Base-by-base conservation (phyloP, 2,329 filamentous ascomycete genomes). In the Hymenoscyphus salicellus region DNA sequence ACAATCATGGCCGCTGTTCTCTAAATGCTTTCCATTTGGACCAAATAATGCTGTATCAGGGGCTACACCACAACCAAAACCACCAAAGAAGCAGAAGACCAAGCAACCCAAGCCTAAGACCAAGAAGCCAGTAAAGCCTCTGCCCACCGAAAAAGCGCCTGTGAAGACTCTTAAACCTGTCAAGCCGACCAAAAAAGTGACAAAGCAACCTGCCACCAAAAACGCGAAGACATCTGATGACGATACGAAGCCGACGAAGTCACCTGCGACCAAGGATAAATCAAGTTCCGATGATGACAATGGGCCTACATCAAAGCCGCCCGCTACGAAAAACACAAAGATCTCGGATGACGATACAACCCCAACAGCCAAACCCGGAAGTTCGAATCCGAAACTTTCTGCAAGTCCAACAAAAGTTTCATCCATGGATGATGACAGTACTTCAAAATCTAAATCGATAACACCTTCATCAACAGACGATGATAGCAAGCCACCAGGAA, bases 1-100 rank as follows among this genome's bases (percentile, higher is more conserved):
- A 1, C 43, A 60, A 26, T 60, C 58, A 17, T 60, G 58, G 58
- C 58, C 58, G 17, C 14, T 60, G 5, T 46, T 46, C 8, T 26
- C 43, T 11, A 60, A 60, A 46, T 60, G 58, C 36, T 60, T 46
- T 17, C 33, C 58, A 5, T 60, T 60, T 30, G 58, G 36, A n/a
- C 38, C 58, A 30, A 43, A 46, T 16, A 60, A 60, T 30, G 58
- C 58, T 16, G 33, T 46, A 28, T 60, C 58, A 20, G 36, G 58
- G 3, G 58, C 23, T 8, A 26, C 58, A 8, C 58, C 36, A 8
- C 20, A 28, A 8, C 33, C 33, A 5, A 43, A 46, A 7, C 58
- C 58, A 4, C 36, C 58, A 30, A 46, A 46, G 38, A 43, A 28
- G 11, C 33, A 38, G 33, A 38, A 38, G 11, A 38, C 33, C 11